Conservation (phyloP, 1,284 basidiomycete genomes). For the Golubevia sp. region DNA sequence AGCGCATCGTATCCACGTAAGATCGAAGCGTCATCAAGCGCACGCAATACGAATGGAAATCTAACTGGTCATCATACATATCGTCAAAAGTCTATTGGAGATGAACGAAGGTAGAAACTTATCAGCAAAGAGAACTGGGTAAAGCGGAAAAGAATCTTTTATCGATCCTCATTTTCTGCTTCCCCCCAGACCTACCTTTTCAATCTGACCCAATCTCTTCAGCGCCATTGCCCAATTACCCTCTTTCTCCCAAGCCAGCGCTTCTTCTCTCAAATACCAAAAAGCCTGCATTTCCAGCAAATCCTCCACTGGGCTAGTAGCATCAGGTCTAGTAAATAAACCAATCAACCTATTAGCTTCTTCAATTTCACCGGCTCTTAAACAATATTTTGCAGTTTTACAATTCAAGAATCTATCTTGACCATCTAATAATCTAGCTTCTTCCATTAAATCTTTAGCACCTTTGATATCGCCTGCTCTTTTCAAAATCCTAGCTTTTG, state of each 20-base stretch:
- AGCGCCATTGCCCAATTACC: slow-evolving; percentile 79
- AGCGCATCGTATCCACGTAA: slow-evolving; percentile 78
- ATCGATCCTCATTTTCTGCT: too few species aligned
- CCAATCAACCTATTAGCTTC: slow-evolving; percentile 58
- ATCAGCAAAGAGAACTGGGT: background rate
- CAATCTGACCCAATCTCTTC: slow-evolving; percentile 80
- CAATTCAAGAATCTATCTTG: slow-evolving; percentile 96
- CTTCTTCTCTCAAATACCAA: slow-evolving; percentile 84
- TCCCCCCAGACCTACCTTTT: slow-evolving; percentile 68
- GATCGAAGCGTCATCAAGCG: slow-evolving; percentile 85
- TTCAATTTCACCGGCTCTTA: slow-evolving; percentile 74
- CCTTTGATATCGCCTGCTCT: slow-evolving; percentile 79
- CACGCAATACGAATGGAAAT: slow-evolving; percentile 95
- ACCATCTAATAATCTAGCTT: slow-evolving; percentile 82
- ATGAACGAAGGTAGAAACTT: slow-evolving; percentile 4
- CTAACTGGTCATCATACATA: slow-evolving; percentile 94
- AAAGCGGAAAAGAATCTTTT: too few species aligned
- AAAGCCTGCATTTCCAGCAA: slow-evolving; percentile 95
- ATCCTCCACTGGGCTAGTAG: slow-evolving; percentile 75
- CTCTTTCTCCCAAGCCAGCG: slow-evolving; percentile 71
- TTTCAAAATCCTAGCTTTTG: slow-evolving; percentile 83
- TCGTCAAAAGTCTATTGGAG: slow-evolving; percentile 75
- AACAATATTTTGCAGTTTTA: slow-evolving; percentile 87
- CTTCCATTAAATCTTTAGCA: slow-evolving; percentile 78
- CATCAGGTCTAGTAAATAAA: slow-evolving; percentile 62